Evolutionary conservation across 768 basidiomycete genomes (phyloP).

Genomic region (Termitomyces sp.): DNA sequence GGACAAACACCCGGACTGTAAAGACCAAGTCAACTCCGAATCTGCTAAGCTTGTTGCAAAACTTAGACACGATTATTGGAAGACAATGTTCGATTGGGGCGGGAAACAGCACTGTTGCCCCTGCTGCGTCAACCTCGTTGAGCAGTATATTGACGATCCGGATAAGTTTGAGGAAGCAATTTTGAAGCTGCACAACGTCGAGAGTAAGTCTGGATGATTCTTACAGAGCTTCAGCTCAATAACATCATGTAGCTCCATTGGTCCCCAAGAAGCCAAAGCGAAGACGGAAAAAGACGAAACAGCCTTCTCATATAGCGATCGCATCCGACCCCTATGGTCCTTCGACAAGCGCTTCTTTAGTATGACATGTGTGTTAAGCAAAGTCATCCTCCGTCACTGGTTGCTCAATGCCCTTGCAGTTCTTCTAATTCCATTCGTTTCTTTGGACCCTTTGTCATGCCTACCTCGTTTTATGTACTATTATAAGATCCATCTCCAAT

Average conservation of each 20-base stretch:
- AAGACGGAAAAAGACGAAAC: conserved; percentile 5
- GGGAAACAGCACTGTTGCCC: conserved; percentile 12
- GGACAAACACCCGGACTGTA: conserved; percentile 15
- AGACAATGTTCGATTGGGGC: conserved; percentile 13
- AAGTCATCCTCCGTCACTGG: neutral
- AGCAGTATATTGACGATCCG: conserved; percentile 10
- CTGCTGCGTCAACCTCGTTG: conserved; percentile 13
- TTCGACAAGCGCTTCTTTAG: neutral
- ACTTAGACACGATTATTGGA: conserved; percentile 16
- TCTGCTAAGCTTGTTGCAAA: conserved; percentile 11
- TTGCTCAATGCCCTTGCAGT: neutral
- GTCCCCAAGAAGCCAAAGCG: conserved; percentile 5
- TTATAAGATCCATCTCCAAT: neutral
- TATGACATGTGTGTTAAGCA: neutral
- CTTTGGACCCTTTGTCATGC: neutral
- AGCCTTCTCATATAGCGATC: neutral
- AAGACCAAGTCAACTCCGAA: conserved; percentile 10
- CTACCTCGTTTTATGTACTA: neutral
- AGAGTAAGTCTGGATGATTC: neutral
- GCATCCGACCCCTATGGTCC: no score
- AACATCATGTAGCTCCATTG: neutral
- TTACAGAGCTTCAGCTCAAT: neutral
- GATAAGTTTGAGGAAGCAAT: conserved; percentile 7
- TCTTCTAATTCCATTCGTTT: neutral
- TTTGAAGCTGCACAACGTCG: neutral